Percentiles rank a stretch among this genome's conserved stretches.
phyloP scores from a whole-genome alignment of 2,329 filamentous ascomycete genomes.

The Stemphylium beticola region DNA sequence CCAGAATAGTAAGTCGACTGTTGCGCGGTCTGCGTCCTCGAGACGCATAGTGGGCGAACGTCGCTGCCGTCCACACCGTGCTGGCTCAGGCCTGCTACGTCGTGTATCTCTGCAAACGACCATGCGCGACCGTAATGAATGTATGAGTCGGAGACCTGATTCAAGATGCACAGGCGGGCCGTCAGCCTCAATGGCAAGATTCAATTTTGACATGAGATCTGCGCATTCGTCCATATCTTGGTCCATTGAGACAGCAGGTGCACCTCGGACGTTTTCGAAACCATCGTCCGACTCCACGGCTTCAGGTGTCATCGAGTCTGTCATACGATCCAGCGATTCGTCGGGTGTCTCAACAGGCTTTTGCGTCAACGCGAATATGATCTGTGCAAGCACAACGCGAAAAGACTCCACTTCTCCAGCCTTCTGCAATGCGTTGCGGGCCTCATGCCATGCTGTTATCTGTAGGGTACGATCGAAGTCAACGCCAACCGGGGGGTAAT shows the following conservation, averaged over 20 bases:
- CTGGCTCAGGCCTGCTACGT: constrained; percentile 10
- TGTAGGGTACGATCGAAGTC: constrained; percentile 50
- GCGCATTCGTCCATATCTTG: constrained; percentile 32
- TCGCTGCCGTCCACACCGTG: constrained; percentile 20
- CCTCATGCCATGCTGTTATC: constrained; percentile 52
- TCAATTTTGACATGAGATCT: constrained; percentile 39
- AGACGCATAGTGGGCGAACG: constrained; percentile 27
- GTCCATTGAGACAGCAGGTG: constrained; percentile 9
- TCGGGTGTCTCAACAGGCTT: constrained; percentile 41
- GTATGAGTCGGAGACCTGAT: constrained; percentile 50
- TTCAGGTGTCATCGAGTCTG: neutral
- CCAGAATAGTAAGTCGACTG: constrained; percentile 64
- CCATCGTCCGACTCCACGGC: neutral
- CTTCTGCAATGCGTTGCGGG: constrained; percentile 47
- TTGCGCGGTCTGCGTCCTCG: constrained; percentile 50
- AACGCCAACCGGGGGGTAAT: constrained; percentile 3
- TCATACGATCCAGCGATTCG: neutral
- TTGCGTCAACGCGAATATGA: constrained; percentile 56
- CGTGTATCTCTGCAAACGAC: constrained; percentile 25
- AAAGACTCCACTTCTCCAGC: constrained; percentile 53
- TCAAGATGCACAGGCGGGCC: constrained; percentile 50
- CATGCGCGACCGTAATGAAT: constrained; percentile 43
- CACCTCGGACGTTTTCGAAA: neutral
- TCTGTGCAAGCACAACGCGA: constrained; percentile 53
- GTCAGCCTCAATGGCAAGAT: constrained; percentile 43